Evolutionary conservation across 129 eudicot genomes (phyloP).

Genomic region (Flaveria bidentis): DNA sequence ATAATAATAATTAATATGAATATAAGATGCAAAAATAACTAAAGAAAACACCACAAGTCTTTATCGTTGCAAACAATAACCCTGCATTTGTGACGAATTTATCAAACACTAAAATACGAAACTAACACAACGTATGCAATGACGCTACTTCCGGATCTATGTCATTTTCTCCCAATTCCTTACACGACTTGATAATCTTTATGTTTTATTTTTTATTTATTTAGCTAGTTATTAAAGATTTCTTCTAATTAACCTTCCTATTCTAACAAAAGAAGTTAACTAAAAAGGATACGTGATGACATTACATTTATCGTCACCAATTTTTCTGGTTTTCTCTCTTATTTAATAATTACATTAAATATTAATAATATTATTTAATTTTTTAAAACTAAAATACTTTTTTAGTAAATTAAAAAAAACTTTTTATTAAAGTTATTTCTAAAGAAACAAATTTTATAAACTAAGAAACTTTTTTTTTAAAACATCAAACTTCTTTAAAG

Average conservation of each 20-base stretch:
- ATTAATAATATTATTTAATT: no score
- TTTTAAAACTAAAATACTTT: no score
- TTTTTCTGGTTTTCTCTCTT: no score
- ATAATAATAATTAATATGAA: not conserved
- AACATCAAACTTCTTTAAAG: no score
- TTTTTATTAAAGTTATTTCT: no score
- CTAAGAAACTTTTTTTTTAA: no score
- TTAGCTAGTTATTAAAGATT: not conserved
- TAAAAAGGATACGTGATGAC: no score
- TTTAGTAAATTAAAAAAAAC: no score
- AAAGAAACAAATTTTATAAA: no score
- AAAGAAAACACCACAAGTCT: not conserved
- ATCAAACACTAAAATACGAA: not conserved
- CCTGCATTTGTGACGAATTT: not conserved
- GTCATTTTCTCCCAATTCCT: not conserved
- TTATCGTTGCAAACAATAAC: not conserved
- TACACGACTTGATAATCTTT: not conserved
- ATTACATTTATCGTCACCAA: no score
- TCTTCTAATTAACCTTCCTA: not conserved
- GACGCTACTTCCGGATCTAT: not conserved
- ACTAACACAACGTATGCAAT: constrained; percentile 7
- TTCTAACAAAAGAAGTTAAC: no score
- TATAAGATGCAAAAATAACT: not conserved
- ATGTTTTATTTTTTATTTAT: not conserved
- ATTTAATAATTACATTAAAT: no score